Evolutionary conservation across 768 basidiomycete species (phyloP).

Genomic region (Roridomyces roridus): DNA sequence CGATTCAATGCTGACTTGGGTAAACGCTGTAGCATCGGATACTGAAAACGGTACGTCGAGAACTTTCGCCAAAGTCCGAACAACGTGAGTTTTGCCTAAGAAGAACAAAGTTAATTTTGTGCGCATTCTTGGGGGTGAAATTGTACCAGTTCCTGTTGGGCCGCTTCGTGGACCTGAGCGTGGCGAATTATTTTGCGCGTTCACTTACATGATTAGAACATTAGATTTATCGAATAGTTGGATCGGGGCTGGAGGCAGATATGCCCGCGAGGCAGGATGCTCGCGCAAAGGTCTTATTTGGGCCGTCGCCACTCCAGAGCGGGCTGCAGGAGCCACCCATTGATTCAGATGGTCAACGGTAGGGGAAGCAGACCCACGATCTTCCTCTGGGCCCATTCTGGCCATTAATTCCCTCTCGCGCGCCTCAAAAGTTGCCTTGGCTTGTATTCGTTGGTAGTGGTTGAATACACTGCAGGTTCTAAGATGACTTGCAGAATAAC

Average conservation of each 20-base stretch:
- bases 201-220: constrained; percentile 82
- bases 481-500: not conserved
- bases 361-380: constrained; percentile 20
- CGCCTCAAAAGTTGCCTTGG: constrained; percentile 61
- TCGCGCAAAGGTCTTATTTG: constrained; percentile 65
- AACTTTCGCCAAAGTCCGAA: constrained; percentile 88
- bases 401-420: constrained; percentile 29
- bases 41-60: constrained; percentile 94
- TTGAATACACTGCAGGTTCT: constrained; percentile 77
- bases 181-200: not conserved
- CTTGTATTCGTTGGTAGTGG: constrained; percentile 88
- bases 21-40: constrained; percentile 93
- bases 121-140: too few species aligned
- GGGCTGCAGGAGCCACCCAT: constrained; percentile 31
- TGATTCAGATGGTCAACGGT: not conserved
- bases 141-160: constrained; percentile 82
- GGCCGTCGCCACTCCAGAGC: constrained; percentile 57
- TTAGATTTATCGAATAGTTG: constrained; percentile 94
- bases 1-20: constrained; percentile 59
- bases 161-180: constrained; percentile 51
- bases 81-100: constrained; percentile 87
- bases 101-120: constrained; percentile 1
- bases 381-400: constrained; percentile 8
- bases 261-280: constrained; percentile 37
- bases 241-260: constrained; percentile 49